A percentile compares a stretch with the other conserved stretches of the same genome.
These are phyloP conservation scores for Kockovaella imperatae DNA, from an alignment of 768 basidiomycete species.

Conservation along the genomic window DNA sequence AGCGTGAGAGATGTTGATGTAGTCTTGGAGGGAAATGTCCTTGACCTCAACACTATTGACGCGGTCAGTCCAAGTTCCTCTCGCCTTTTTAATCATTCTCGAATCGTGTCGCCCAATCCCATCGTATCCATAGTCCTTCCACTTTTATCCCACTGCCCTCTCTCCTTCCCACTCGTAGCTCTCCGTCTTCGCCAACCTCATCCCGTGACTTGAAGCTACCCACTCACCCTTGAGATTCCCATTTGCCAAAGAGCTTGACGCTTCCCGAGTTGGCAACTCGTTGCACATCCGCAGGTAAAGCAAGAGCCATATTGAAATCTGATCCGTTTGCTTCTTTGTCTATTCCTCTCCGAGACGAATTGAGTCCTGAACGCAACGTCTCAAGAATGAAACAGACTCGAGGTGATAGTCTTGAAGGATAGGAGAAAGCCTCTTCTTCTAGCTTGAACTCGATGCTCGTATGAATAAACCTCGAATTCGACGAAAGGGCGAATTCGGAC, in stretches of 20 bases:
- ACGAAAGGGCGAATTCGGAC: neutral
- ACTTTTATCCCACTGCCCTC: neutral
- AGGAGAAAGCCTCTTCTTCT: neutral
- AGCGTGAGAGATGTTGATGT: constrained; percentile 97
- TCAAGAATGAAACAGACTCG: neutral
- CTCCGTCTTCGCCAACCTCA: neutral
- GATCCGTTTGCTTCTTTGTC: neutral
- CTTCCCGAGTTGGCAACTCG: constrained; percentile 47
- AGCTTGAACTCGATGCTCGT: neutral
- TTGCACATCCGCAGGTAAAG: constrained; percentile 44
- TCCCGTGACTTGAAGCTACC: neutral
- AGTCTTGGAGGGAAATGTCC: constrained; percentile 97
- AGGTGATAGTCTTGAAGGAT: neutral
- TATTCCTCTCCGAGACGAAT: neutral
- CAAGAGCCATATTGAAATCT: constrained; percentile 14
- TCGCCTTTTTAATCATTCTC: neutral
- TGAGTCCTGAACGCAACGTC: neutral
- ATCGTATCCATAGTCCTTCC: neutral
- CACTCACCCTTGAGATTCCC: constrained; percentile 97
- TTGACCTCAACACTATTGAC: constrained; percentile 98
- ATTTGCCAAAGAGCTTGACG: constrained; percentile 96
- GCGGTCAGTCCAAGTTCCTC: constrained; percentile 40
- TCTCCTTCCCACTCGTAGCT: neutral
- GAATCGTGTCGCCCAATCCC: neutral
- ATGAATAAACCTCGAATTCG: neutral